A percentile compares a stretch with the other conserved stretches of the same genome.
These are phyloP conservation scores for Tuber magnatum DNA, from an alignment of 495 filamentous ascomycete genomes.

Conservation along the genomic window DNA sequence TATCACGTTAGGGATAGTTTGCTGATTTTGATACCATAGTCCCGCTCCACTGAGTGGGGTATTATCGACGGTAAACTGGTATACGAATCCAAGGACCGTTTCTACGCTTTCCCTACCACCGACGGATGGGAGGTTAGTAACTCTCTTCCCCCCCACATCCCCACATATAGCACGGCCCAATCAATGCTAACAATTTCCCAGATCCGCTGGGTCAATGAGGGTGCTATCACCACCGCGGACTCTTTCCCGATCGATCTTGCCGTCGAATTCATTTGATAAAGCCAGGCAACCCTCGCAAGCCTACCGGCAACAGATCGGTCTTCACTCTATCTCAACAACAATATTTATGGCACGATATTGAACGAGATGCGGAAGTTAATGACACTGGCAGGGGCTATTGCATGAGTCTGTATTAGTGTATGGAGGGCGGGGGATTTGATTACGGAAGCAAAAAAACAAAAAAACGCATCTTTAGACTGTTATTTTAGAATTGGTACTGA, in stretches of 20 bases:
- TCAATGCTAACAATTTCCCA: not conserved
- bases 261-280: not conserved
- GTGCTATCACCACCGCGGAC: constrained; percentile 7
- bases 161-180: not conserved
- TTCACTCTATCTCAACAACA: not conserved
- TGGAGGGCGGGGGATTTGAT: not conserved
- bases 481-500: not conserved
- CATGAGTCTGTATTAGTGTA: not conserved
- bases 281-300: not conserved
- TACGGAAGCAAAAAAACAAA: not conserved
- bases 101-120: constrained; percentile 14
- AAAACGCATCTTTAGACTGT: not conserved
- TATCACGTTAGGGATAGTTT: not conserved
- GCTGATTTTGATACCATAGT: constrained; percentile 6
- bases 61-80: constrained; percentile 11
- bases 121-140: constrained; percentile 9
- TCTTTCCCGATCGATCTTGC: constrained; percentile 13
- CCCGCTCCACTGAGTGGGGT: constrained; percentile 16
- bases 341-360: not conserved
- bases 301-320: not conserved
- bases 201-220: constrained; percentile 16
- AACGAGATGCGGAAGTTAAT: not conserved
- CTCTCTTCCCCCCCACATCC: not conserved
- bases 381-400: not conserved
- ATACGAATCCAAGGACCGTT: constrained; percentile 15